These are phyloP conservation scores for Bocquillonia castaneifolia DNA, from an alignment of 441 rosid genomes.

Conservation along the genomic window DNA sequence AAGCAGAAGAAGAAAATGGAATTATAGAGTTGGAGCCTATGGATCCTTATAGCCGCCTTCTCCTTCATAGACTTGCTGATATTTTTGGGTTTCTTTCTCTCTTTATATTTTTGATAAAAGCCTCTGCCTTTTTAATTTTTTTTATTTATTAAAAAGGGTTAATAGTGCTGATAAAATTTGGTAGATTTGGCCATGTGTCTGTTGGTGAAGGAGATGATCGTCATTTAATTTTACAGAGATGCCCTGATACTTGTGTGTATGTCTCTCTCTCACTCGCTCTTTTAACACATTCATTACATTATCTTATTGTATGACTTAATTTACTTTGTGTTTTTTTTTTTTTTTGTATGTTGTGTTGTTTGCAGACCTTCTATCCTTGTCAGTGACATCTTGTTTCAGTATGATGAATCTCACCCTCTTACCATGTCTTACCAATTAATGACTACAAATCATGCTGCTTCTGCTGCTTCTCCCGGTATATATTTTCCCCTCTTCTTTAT, in stretches of 20 bases:
- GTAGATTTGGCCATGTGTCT: constrained; percentile 65
- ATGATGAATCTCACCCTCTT: constrained; percentile 39
- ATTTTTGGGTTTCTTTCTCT: constrained; percentile 51
- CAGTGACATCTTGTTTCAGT: constrained; percentile 53
- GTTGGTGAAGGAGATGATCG: constrained; percentile 66
- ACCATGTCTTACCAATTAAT: constrained; percentile 38
- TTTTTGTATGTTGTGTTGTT: constrained; percentile 13
- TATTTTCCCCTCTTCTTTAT: not conserved
- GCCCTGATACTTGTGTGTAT: constrained; percentile 59
- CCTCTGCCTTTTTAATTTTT: not conserved
- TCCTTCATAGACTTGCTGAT: constrained; percentile 66
- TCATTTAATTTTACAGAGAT: constrained; percentile 53
- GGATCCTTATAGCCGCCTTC: constrained; percentile 65
- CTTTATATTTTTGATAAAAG: not conserved
- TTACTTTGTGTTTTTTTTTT: not conserved
- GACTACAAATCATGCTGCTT: constrained; percentile 44
- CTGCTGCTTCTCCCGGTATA: constrained; percentile 47
- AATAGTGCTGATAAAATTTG: not conserved
- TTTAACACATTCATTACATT: not conserved
- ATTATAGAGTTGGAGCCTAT: constrained; percentile 61
- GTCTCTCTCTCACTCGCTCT: too few species aligned
- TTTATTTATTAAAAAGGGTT: not conserved
- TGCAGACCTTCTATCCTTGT: constrained; percentile 73
- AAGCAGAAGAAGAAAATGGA: too few species aligned
- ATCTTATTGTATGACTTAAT: not conserved